Conservation (phyloP, 345 rosid species). For the Gossypium rotundifolium region DNA sequence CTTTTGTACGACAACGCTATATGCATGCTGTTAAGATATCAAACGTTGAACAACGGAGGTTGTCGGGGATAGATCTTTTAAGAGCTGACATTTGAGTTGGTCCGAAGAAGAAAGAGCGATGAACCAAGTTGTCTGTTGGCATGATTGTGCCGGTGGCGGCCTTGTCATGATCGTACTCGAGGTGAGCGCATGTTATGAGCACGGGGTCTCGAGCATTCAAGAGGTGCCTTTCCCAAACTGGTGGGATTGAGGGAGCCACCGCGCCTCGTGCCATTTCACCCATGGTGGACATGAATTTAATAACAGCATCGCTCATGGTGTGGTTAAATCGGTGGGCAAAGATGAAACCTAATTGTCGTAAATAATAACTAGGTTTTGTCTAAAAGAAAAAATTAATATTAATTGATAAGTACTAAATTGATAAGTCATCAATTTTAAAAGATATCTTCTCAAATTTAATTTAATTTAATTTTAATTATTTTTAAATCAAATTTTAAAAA, state of each 20-base stretch:
- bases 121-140: slow-evolving; percentile 1
- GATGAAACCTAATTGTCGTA: slow-evolving; percentile 1
- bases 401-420: too few relatives aligned
- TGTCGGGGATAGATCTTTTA: slow-evolving; percentile 16
- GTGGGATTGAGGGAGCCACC: slow-evolving; percentile 15
- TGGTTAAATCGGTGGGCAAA: slow-evolving; percentile 26
- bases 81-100: slow-evolving; percentile 17
- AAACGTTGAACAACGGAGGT: slow-evolving; percentile 16
- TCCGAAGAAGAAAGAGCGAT: slow-evolving; percentile 30
- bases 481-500: too few relatives aligned
- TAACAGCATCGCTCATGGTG: slow-evolving; percentile 13
- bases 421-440: too few relatives aligned
- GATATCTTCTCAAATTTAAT: too few relatives aligned
- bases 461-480: too few relatives aligned
- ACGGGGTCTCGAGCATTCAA: slow-evolving; percentile 19
- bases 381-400: too few relatives aligned
- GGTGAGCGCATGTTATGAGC: slow-evolving; percentile 16
- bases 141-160: background rate
- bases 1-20: slow-evolving; percentile 6
- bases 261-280: slow-evolving; percentile 20
- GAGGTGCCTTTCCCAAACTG: slow-evolving; percentile 33
- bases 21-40: slow-evolving; percentile 28
- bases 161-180: slow-evolving; percentile 11
- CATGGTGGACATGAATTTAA: slow-evolving; percentile 20
- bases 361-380: too few relatives aligned